phyloP scores from a whole-genome alignment of 1,139 yeast species.

The Geotrichum carabidarum region DNA sequence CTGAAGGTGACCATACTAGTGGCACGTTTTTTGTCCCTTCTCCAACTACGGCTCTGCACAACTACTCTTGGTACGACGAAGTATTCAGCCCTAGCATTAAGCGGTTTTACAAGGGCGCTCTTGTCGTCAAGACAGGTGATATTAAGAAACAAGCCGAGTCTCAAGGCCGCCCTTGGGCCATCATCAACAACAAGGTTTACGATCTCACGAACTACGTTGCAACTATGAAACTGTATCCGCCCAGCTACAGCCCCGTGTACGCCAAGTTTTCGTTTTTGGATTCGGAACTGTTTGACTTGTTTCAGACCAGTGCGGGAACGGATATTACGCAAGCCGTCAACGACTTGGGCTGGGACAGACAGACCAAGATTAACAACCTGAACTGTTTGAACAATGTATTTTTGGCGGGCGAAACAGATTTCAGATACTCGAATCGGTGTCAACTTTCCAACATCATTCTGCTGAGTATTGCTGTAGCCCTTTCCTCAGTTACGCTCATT shows the following conservation, averaged over 20 bases:
- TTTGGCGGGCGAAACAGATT: slow-evolving; percentile 36
- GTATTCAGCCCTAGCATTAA: slow-evolving; percentile 36
- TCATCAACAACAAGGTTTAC: slow-evolving; percentile 36
- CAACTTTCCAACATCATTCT: slow-evolving; percentile 40
- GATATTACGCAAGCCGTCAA: slow-evolving; percentile 38
- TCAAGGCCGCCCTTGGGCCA: slow-evolving; percentile 31
- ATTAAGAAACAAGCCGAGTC: slow-evolving; percentile 26
- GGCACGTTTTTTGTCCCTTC: slow-evolving; percentile 32
- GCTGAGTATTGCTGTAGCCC: slow-evolving; percentile 37
- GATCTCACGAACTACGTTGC: slow-evolving; percentile 39
- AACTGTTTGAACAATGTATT: slow-evolving; percentile 39
- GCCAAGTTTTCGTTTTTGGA: slow-evolving; percentile 37
- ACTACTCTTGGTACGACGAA: slow-evolving; percentile 38
- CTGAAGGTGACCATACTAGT: slow-evolving; percentile 33
- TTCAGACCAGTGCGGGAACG: slow-evolving; percentile 34
- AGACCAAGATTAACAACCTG: slow-evolving; percentile 31
- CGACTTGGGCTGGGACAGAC: slow-evolving; percentile 26
- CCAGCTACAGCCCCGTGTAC: slow-evolving; percentile 22
- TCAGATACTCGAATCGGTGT: slow-evolving; percentile 39
- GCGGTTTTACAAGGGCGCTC: slow-evolving; percentile 37
- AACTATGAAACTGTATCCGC: slow-evolving; percentile 29
- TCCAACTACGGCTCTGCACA: slow-evolving; percentile 33
- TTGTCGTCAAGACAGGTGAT: slow-evolving; percentile 35
- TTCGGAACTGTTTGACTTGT: slow-evolving; percentile 33
- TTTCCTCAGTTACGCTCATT: slow-evolving; percentile 39